Base-by-base conservation (phyloP, 73 alveolate genomes). In the Paramecium biaurelia region DNA sequence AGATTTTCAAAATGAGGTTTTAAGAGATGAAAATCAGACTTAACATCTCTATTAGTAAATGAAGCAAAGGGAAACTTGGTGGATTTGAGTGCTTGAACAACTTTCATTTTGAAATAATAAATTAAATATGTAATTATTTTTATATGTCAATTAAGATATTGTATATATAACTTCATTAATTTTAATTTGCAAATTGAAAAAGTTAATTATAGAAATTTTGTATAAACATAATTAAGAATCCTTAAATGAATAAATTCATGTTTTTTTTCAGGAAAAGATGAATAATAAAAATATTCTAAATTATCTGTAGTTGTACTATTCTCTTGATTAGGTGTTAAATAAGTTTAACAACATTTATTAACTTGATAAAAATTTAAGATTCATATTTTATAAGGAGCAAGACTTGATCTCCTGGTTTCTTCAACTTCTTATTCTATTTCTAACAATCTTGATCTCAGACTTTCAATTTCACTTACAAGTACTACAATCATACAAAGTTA, bases 351-450 rank as follows among this genome's bases (percentile, higher is more conserved):
- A n/a, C n/a, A n/a, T n/a, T n/a, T n/a, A n/a, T n/a, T n/a, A n/a
- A n/a, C n/a, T n/a, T 32, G 37, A 32, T 2, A 32, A 32, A 2
- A 32, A 0, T 32, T 38, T 7, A 53, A 53, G 32, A 63, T 32
- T 72, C 86, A 72, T 2, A 72, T 72, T 38, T 72, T 72, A 37
- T 72, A 72, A 20, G 56, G 34, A 11, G 86, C 86, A n/a, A 72
- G 45, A 35, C 86, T 72, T 15, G 86, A 72, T 72, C 86, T 72
- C 20, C 86, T 72, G 15, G 24, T n/a, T 35, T 72, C 86, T 72
- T 72, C 86, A 15, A 72, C 14, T 72, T 72, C 86, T 2, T 14
- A 4, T 5, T 72, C 86, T 35, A 35, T 72, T 34, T 72, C 86
- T 72, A 34, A 12, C 8, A 72, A 72, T 20, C 86, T 72, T 28